Evolutionary conservation across 176 grass and related monocot species (phyloP), one percentile per base, ranked within the genome.

Genomic region (Oryza brachyantha): DNA sequence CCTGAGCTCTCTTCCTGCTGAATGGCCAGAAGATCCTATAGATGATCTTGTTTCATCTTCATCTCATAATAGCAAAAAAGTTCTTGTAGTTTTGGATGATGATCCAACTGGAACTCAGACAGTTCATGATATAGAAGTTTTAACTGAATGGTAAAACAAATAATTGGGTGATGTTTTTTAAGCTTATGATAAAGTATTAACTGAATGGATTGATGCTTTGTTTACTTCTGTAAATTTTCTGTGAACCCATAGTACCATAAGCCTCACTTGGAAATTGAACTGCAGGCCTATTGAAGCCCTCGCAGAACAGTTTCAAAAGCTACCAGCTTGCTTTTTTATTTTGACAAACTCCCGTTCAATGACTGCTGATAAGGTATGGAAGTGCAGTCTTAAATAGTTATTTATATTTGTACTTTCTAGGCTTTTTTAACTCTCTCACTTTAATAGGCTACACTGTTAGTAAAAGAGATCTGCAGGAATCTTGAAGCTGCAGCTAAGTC

Each of bases 91-190:
- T 66, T 84, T 97, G 71, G 94, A 97, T 82, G 94, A 97, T 79
- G 94, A 97, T 81, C 94, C 94, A 27, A 97, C 94, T 77, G 94
- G 94, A 79, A 97, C 94, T 59, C 94, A 97, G 73, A 97, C 94
- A 65, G 94, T 97, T 84, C 91, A 97, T 86, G 91, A 90, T 76
- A 97, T 97, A 76, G 86, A 94, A 82, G 94, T 97, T 75, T 84
- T 97, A 80, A 97, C 94, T 79, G 94, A 94, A 94, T 97, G 94
- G 94, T 97, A 92, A 74, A 54, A 39, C 8, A 32, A 50, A 74
- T 21, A 50, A 21, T 21, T 48, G 36, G 64, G 48, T 52, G 35
- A 37, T 67, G 36, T 84, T 52, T 38, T 74, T 66, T 59, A 61
- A 66, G 22, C 55, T 26, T 17, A 35, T 63, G 41, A 25, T 63